These are phyloP conservation scores for Globisporangium ultimum DNA, from an alignment of 352 stramenopile genomes.

Conservation along the genomic window DNA sequence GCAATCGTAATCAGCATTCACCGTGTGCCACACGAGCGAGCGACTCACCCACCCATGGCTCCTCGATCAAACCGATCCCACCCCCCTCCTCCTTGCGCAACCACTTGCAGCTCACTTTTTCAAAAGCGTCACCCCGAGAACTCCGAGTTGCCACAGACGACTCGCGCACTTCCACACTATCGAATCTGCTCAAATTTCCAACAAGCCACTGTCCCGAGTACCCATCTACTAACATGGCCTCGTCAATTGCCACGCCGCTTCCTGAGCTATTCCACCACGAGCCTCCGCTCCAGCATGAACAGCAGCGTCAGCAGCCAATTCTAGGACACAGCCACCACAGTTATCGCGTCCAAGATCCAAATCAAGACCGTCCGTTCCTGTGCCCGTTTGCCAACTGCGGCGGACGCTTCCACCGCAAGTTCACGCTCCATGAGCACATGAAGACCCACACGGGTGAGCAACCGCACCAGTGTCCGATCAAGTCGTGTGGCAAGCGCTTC, in stretches of 20 bases:
- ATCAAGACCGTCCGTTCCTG: slow-evolving; percentile 3
- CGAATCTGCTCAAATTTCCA: too few relatives aligned
- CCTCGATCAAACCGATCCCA: too few relatives aligned
- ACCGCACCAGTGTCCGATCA: slow-evolving; percentile 33
- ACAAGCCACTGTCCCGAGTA: too few relatives aligned
- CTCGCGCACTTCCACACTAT: too few relatives aligned
- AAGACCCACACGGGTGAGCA: slow-evolving; percentile 81
- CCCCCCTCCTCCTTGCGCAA: too few relatives aligned
- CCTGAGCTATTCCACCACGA: neutral
- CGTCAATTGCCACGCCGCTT: neutral
- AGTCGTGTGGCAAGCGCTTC: slow-evolving; percentile 28
- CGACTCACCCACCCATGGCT: too few relatives aligned
- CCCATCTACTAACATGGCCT: neutral
- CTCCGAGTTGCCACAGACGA: too few relatives aligned
- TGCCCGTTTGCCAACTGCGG: slow-evolving; percentile 21
- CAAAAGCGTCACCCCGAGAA: too few relatives aligned
- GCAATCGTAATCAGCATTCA: too few relatives aligned
- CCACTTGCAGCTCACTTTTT: too few relatives aligned
- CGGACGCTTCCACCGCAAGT: slow-evolving; percentile 63
- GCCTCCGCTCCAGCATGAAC: neutral
- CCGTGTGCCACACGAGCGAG: too few relatives aligned
- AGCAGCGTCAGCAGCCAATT: neutral
- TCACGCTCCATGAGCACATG: slow-evolving; percentile 66
- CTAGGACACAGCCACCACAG: neutral
- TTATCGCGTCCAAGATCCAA: neutral